phyloP scores from a whole-genome alignment of 768 basidiomycete species.

The Myochromella boudieri region DNA sequence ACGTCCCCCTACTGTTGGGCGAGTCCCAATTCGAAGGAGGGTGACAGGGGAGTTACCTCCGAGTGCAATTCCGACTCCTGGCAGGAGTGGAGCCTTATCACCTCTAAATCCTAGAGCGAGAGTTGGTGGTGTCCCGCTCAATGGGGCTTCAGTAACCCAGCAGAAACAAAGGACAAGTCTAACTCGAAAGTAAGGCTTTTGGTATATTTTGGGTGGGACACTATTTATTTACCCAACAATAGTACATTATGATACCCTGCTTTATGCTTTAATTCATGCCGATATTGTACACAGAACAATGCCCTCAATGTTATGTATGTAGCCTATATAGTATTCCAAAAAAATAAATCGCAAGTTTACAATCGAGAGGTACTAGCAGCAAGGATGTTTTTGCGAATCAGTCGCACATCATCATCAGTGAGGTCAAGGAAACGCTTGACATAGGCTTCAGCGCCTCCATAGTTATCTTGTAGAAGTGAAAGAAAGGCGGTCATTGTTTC shows the following conservation, averaged over 20 bases:
- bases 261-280: background rate
- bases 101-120: constrained; percentile 74
- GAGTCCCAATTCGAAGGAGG: constrained; percentile 58
- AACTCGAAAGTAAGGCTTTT: constrained; percentile 27
- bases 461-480: constrained; percentile 56
- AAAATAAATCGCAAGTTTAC: constrained; percentile 10
- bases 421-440: constrained; percentile 54
- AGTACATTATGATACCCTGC: constrained; percentile 12
- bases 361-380: constrained; percentile 23
- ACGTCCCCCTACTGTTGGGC: constrained; percentile 23
- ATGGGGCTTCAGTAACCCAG: constrained; percentile 11
- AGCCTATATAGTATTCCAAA: background rate
- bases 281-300: background rate
- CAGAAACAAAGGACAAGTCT: constrained; percentile 39
- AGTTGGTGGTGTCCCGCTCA: constrained; percentile 42
- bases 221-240: background rate
- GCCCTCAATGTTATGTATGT: constrained; percentile 3
- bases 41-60: constrained; percentile 54
- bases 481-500: constrained; percentile 81
- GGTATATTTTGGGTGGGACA: background rate
- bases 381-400: constrained; percentile 59
- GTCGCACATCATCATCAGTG: constrained; percentile 59
- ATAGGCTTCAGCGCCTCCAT: constrained; percentile 70
- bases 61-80: constrained; percentile 23
- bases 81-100: constrained; percentile 55